Conservation (phyloP, 2,329 filamentous ascomycete genomes). For the Colletotrichum sidae region DNA sequence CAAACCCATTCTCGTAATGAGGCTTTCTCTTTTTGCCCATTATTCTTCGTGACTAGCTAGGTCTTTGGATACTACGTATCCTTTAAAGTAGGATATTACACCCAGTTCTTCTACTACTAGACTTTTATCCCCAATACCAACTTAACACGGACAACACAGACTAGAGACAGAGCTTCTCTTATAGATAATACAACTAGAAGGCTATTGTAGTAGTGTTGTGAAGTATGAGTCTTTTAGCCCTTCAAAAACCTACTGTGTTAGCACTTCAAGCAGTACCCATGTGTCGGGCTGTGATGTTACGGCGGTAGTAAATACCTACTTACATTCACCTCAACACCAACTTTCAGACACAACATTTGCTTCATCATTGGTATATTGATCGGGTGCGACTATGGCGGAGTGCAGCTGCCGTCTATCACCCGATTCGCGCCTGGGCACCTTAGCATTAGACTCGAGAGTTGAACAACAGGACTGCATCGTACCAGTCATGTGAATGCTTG, state of each 20-base stretch:
- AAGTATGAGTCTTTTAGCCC: too few species aligned
- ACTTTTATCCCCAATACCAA: background rate
- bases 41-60: background rate
- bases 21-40: background rate
- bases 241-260: too few species aligned
- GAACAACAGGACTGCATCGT: background rate
- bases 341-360: too few species aligned
- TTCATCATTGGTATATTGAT: conserved; percentile 38
- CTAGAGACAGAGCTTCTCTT: too few species aligned
- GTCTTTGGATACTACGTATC: too few species aligned
- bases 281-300: too few species aligned
- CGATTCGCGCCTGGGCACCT: conserved; percentile 51
- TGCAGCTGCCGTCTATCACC: conserved; percentile 67
- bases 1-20: background rate
- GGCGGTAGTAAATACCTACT: too few species aligned
- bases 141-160: too few species aligned
- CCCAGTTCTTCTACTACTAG: background rate
- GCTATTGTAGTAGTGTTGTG: too few species aligned
- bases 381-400: conserved; percentile 58
- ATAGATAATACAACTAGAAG: too few species aligned
- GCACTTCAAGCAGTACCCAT: too few species aligned
- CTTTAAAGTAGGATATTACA: background rate
- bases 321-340: too few species aligned
- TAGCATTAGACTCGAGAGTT: background rate
- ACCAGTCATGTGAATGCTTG: conserved; percentile 55